Conservation (phyloP, 2,329 filamentous ascomycete genomes). For the Epichloe sibirici region DNA sequence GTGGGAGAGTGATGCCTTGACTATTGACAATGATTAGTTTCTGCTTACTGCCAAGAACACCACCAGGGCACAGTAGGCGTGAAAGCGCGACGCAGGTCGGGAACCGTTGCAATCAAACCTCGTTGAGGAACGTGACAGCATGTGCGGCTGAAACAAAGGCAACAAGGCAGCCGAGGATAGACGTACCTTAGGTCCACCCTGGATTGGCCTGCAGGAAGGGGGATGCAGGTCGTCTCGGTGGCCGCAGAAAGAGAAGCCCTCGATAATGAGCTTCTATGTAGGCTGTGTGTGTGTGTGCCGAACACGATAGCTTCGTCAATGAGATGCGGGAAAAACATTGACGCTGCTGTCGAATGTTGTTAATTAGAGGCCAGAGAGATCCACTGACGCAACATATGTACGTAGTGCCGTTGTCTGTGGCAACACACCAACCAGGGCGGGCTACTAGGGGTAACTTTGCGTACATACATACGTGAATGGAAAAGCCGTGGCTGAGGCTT, state of each 20-base stretch:
- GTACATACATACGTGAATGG: neutral
- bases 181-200: neutral
- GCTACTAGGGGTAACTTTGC: too few relatives aligned
- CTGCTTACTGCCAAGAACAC: neutral
- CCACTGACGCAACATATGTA: slow-evolving; percentile 20
- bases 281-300: neutral
- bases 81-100: neutral
- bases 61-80: neutral
- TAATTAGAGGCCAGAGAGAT: slow-evolving; percentile 5
- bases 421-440: slow-evolving; percentile 15
- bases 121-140: neutral
- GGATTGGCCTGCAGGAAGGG: neutral
- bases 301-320: neutral
- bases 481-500: neutral
- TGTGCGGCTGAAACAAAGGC: slow-evolving; percentile 4
- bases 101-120: neutral
- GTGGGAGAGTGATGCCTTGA: neutral
- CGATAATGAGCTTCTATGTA: neutral
- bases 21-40: slow-evolving; percentile 3
- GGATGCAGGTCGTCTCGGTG: slow-evolving; percentile 2
- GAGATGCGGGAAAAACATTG: neutral
- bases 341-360: slow-evolving; percentile 5
- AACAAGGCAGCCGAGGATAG: slow-evolving; percentile 2
- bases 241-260: slow-evolving; percentile 3
- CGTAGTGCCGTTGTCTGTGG: slow-evolving; percentile 26